phyloP scores from a whole-genome alignment of 1,284 basidiomycete species.

The Heliocybe sulcata region DNA sequence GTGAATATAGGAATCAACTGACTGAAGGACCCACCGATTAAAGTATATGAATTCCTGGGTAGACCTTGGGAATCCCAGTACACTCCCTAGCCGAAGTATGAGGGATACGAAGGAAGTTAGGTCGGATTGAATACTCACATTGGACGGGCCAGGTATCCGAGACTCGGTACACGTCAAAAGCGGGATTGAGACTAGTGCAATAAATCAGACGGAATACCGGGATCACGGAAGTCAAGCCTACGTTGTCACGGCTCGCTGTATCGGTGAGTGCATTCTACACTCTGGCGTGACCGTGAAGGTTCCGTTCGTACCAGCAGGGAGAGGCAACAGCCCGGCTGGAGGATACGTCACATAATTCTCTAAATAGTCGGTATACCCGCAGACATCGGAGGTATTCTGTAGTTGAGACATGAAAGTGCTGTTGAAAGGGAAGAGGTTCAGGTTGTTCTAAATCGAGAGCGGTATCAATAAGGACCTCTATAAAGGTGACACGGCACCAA shows the following conservation, averaged over 20 bases:
- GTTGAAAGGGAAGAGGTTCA: constrained; percentile 41
- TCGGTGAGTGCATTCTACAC: constrained; percentile 37
- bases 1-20: neutral
- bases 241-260: constrained; percentile 27
- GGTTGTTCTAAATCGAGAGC: constrained; percentile 28
- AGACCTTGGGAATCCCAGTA: constrained; percentile 46
- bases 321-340: constrained; percentile 37
- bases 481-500: constrained; percentile 4
- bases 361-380: constrained; percentile 33
- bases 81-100: constrained; percentile 31
- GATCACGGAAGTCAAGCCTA: constrained; percentile 18
- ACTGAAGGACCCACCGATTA: constrained; percentile 19
- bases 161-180: constrained; percentile 37
- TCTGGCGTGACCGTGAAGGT: constrained; percentile 22
- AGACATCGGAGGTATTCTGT: constrained; percentile 27
- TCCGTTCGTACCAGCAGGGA: constrained; percentile 28
- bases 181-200: constrained; percentile 40
- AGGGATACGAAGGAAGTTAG: neutral
- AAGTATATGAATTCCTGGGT: constrained; percentile 42
- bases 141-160: constrained; percentile 27
- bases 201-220: neutral
- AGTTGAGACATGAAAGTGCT: constrained; percentile 23
- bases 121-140: constrained; percentile 15
- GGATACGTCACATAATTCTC: constrained; percentile 32
- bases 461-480: constrained; percentile 27